phyloP scores from a whole-genome alignment of 768 basidiomycete species.

The Austroboletus eburneus region DNA sequence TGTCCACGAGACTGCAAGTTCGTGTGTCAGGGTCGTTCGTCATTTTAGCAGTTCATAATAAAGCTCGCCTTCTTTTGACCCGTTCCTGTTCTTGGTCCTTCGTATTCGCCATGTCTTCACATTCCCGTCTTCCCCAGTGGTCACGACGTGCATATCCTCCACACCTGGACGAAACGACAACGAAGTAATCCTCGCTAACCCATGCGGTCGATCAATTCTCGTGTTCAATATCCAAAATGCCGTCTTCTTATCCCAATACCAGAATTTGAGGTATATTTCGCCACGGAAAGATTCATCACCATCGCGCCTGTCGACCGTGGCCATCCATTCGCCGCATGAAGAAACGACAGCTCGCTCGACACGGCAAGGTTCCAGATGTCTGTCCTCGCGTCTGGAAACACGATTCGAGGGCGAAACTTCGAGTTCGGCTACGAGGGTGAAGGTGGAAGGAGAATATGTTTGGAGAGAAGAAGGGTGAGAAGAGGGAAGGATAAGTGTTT shows the following conservation, averaged over 20 bases:
- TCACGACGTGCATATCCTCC: constrained; percentile 50
- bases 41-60: not conserved
- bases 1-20: constrained; percentile 59
- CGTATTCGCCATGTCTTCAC: constrained; percentile 82
- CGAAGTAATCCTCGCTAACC: constrained; percentile 53
- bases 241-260: constrained; percentile 73
- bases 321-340: constrained; percentile 81
- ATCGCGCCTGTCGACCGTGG: constrained; percentile 76
- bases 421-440: constrained; percentile 74
- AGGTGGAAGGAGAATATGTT: constrained; percentile 72
- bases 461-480: constrained; percentile 96
- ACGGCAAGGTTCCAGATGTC: constrained; percentile 64
- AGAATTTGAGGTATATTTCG: constrained; percentile 84
- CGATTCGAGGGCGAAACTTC: constrained; percentile 94
- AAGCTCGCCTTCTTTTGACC: constrained; percentile 48
- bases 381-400: constrained; percentile 77
- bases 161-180: constrained; percentile 62
- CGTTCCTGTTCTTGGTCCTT: constrained; percentile 41
- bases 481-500: constrained; percentile 82
- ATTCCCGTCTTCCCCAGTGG: constrained; percentile 68
- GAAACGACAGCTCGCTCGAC: constrained; percentile 72
- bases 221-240: constrained; percentile 77
- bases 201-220: constrained; percentile 86
- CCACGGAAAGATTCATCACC: constrained; percentile 60
- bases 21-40: not conserved